A percentile compares a stretch with the other conserved stretches of the same genome.
These are phyloP conservation scores for Pseudocercospora pini-densiflorae DNA, from an alignment of 2,329 filamentous ascomycete species.

Conservation along the genomic window DNA sequence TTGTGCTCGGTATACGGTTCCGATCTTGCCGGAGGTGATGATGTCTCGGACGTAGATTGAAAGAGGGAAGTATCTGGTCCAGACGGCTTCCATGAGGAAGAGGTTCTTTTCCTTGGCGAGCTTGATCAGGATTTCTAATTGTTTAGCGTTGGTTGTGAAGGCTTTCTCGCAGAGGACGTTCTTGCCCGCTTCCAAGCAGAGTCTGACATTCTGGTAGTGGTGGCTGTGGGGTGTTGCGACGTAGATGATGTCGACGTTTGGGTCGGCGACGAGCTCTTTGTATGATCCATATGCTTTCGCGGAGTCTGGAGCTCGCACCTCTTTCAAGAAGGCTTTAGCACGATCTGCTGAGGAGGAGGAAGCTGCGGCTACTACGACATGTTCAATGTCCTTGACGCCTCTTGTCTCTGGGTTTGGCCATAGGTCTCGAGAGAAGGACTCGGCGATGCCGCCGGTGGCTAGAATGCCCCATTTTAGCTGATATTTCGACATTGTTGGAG, in stretches of 20 bases:
- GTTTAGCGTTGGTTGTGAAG: constrained; percentile 80
- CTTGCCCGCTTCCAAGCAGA: constrained; percentile 83
- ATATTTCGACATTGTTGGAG: constrained; percentile 38
- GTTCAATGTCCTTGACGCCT: constrained; percentile 71
- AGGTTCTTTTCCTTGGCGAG: constrained; percentile 76
- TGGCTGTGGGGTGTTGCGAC: constrained; percentile 90
- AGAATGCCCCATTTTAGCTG: constrained; percentile 50
- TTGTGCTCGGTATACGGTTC: constrained; percentile 60
- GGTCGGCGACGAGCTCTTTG: constrained; percentile 76
- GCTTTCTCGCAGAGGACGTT: constrained; percentile 91
- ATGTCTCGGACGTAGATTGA: constrained; percentile 76
- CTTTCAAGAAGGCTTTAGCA: constrained; percentile 73
- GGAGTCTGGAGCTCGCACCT: constrained; percentile 68
- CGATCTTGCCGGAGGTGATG: constrained; percentile 58
- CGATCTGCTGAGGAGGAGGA: constrained; percentile 74
- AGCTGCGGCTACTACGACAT: constrained; percentile 78
- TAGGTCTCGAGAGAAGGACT: constrained; percentile 73
- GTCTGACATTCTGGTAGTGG: constrained; percentile 88
- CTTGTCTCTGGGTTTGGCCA: constrained; percentile 73
- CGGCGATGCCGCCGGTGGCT: constrained; percentile 54
- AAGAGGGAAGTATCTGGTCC: constrained; percentile 87
- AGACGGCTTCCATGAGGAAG: constrained; percentile 74
- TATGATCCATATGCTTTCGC: constrained; percentile 81
- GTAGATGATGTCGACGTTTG: constrained; percentile 83
- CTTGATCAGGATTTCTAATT: constrained; percentile 72